phyloP scores from a whole-genome alignment of 2,329 filamentous ascomycete genomes.

The Stachybotrys elegans region DNA sequence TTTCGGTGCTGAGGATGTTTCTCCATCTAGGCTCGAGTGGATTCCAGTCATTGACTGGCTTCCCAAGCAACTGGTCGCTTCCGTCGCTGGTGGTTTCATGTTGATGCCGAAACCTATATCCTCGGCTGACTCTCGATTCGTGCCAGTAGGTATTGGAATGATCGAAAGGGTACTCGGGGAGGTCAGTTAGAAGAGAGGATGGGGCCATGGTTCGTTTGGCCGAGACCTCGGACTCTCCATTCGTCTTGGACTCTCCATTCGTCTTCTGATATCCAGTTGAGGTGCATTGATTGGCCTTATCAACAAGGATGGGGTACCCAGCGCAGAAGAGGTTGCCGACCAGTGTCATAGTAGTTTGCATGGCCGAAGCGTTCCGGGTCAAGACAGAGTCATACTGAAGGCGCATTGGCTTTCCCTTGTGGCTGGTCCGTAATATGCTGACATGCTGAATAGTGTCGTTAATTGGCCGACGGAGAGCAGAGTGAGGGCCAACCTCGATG shows the following conservation, averaged over 20 bases:
- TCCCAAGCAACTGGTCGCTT: conserved; percentile 34
- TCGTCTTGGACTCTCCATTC: not conserved
- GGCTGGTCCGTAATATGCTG: not conserved
- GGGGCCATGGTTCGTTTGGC: not conserved
- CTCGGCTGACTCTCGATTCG: conserved; percentile 22
- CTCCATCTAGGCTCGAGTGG: conserved; percentile 19
- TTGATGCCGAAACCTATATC: conserved; percentile 15
- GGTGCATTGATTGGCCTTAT: conserved; percentile 31
- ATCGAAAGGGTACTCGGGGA: conserved; percentile 35
- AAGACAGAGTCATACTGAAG: conserved; percentile 3
- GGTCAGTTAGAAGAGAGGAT: conserved; percentile 16
- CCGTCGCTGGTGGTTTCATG: conserved; percentile 17
- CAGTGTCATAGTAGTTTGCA: conserved; percentile 8
- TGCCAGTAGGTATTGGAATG: conserved; percentile 27
- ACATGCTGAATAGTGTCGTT: conserved; percentile 10
- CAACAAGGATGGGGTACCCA: conserved; percentile 34
- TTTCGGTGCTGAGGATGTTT: conserved; percentile 16
- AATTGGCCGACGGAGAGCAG: conserved; percentile 13
- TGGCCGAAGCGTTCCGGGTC: not conserved
- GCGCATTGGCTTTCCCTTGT: conserved; percentile 16
- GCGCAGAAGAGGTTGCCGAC: conserved; percentile 21
- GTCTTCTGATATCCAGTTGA: not conserved
- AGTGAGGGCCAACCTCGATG: conserved; percentile 20
- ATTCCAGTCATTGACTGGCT: conserved; percentile 13
- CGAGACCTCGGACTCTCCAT: not conserved